A percentile compares a stretch with the other conserved stretches of the same genome.
These are phyloP conservation scores for Trichoderma afroharzianum DNA, from an alignment of 2,329 filamentous ascomycete genomes.

Conservation along the genomic window DNA sequence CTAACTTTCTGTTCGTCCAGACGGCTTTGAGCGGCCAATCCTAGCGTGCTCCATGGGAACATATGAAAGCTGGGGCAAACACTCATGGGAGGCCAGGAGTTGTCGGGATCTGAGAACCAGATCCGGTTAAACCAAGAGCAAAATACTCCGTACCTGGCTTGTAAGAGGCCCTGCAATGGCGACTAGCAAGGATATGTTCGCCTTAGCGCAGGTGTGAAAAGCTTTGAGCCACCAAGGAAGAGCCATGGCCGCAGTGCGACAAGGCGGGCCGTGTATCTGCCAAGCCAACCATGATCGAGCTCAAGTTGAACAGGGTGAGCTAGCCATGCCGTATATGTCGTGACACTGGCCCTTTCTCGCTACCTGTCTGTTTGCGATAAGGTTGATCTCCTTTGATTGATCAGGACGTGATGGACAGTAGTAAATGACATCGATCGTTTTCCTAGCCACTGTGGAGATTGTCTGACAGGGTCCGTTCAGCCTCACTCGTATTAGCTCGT, in stretches of 20 bases:
- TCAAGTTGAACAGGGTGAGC: background rate
- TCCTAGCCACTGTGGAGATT: background rate
- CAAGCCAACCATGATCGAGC: background rate
- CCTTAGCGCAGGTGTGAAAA: slow-evolving; percentile 7
- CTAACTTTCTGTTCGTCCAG: background rate
- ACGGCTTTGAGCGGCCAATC: background rate
- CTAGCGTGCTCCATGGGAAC: background rate
- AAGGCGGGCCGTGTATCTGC: background rate
- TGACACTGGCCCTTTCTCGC: background rate
- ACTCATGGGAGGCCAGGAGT: background rate
- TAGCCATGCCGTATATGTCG: background rate
- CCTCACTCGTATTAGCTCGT: background rate
- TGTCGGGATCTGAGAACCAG: background rate
- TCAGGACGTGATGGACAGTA: background rate
- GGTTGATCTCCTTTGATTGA: background rate
- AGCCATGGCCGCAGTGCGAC: background rate
- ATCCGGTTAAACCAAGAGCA: background rate
- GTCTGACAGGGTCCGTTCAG: slow-evolving; percentile 3
- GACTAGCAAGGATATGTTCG: background rate
- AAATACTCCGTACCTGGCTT: background rate
- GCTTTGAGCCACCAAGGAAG: background rate
- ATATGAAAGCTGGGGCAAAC: background rate
- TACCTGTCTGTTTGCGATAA: background rate
- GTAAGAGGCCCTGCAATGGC: background rate
- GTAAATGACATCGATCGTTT: slow-evolving; percentile 5